Conservation (phyloP, 2,329 filamentous ascomycete species). For the Neonectria magnoliae region DNA sequence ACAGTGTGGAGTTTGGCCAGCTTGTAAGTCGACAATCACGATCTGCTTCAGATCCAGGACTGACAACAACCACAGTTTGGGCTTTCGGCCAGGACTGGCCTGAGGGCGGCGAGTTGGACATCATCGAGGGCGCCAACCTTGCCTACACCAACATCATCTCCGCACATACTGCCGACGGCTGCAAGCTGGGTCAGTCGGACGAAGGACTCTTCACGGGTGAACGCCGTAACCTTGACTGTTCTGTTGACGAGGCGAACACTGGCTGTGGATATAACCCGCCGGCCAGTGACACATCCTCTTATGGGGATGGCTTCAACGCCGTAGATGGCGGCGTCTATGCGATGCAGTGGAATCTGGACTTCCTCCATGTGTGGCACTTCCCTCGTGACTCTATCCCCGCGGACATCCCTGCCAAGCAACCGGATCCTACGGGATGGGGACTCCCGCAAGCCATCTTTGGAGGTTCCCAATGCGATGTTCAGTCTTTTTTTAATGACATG, state of each 20-base stretch:
- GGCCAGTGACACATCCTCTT: conserved; percentile 56
- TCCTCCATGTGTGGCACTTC: conserved; percentile 83
- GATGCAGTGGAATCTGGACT: conserved; percentile 73
- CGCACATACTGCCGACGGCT: conserved; percentile 63
- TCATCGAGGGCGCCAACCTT: conserved; percentile 75
- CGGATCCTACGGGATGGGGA: conserved; percentile 74
- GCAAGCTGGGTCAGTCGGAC: conserved; percentile 38
- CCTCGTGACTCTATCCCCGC: conserved; percentile 70
- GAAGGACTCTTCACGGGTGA: conserved; percentile 40
- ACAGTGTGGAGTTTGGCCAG: conserved; percentile 78
- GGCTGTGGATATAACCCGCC: conserved; percentile 58
- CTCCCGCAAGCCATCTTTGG: conserved; percentile 76
- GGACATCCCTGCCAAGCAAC: conserved; percentile 68
- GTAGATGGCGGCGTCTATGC: conserved; percentile 75
- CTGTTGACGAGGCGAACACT: conserved; percentile 49
- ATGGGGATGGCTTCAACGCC: conserved; percentile 74
- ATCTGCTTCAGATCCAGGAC: not conserved
- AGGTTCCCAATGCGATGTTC: conserved; percentile 69
- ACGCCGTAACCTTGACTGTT: conserved; percentile 48
- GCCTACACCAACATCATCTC: conserved; percentile 69
- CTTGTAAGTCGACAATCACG: conserved; percentile 58
- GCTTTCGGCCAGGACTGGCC: conserved; percentile 69
- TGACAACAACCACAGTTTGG: conserved; percentile 55
- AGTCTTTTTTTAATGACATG: conserved; percentile 72
- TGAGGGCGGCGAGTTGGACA: conserved; percentile 71